A percentile compares a stretch with the other conserved stretches of the same genome.
Evolutionary conservation across 2,329 filamentous ascomycete species (phyloP).

Genomic region (Calonectria hongkongensis): DNA sequence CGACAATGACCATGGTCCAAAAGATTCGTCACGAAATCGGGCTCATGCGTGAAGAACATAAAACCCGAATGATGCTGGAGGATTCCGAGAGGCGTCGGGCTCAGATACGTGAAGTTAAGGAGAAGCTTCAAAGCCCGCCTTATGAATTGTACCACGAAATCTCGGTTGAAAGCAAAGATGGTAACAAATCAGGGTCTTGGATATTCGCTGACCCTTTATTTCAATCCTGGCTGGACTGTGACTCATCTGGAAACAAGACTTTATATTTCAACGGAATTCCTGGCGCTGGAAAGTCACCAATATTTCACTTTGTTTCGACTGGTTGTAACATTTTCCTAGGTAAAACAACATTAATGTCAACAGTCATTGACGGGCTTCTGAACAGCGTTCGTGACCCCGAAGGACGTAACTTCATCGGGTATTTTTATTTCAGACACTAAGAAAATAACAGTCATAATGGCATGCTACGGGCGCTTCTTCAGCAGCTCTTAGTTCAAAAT

Average conservation of each 20-base stretch:
- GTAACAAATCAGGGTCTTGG: constrained; percentile 28
- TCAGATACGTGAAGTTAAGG: constrained; percentile 16
- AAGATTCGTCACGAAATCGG: constrained; percentile 2
- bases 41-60: not conserved
- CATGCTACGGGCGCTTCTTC: constrained; percentile 23
- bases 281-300: constrained; percentile 31
- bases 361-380: constrained; percentile 26
- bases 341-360: constrained; percentile 39
- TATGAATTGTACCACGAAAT: constrained; percentile 24
- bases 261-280: constrained; percentile 40
- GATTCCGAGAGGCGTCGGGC: not conserved
- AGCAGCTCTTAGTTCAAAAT: constrained; percentile 24
- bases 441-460: constrained; percentile 2
- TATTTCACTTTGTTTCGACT: no score
- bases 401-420: not conserved
- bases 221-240: constrained; percentile 8
- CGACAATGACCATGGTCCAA: not conserved
- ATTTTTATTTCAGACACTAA: constrained; percentile 40
- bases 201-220: constrained; percentile 29
- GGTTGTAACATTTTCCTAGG: constrained; percentile 3
- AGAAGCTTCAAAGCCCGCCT: constrained; percentile 17
- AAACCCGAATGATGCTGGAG: not conserved
- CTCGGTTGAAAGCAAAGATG: not conserved
- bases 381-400: not conserved
- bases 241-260: not conserved